Evolutionary conservation across 2,329 filamentous ascomycete species (phyloP), one percentile per base, ranked within the genome.

Genomic region (Diaporthe longicolla): DNA sequence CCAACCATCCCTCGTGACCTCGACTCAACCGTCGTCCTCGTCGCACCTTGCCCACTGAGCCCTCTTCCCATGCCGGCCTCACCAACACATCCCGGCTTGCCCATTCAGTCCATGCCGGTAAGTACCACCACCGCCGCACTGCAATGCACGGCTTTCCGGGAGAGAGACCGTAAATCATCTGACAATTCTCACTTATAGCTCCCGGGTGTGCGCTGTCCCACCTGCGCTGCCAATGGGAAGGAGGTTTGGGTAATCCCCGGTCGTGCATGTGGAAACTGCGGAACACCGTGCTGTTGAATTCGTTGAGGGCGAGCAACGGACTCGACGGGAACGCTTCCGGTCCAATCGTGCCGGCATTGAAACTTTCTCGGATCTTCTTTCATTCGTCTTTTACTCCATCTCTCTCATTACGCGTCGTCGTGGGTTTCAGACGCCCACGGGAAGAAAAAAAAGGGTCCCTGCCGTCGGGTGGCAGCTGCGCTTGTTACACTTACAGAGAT

Each of bases 191-290:
- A 29, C 59, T 40, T 66, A 73, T 74, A 84, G 80, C 84, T 88
- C 74, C 85, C 88, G 6, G 88, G 88, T 13, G 87, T 88, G 35
- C 83, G 84, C 77, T 90, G 88, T 79, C 87, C 87, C 63, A 89
- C 84, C 6, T 90, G 88, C 77, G 83, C 84, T 68, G 79, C 81
- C 55, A 81, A 83, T 59, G 88, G 88, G 74, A 83, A 86, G 75
- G 88, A 89, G 77, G 86, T 87, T 57, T 90, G 88, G 88, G 88
- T 90, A 32, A 87, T 89, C 75, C 87, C 87, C 43, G 88, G 88
- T 70, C 84, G 86, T 73, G 82, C 82, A 68, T 90, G 88, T 78
- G 84, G 85, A 43, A 85, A 86, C 76, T 89, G 87, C 79, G 87
- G 87, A 66, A 88, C 87, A 32, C 84, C 85, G 48, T 81, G 81